Percentiles rank a stretch among this genome's conserved stretches.
These are phyloP conservation scores for Blepharisma stoltei DNA, from an alignment of 73 alveolate species.

Conservation along the genomic window DNA sequence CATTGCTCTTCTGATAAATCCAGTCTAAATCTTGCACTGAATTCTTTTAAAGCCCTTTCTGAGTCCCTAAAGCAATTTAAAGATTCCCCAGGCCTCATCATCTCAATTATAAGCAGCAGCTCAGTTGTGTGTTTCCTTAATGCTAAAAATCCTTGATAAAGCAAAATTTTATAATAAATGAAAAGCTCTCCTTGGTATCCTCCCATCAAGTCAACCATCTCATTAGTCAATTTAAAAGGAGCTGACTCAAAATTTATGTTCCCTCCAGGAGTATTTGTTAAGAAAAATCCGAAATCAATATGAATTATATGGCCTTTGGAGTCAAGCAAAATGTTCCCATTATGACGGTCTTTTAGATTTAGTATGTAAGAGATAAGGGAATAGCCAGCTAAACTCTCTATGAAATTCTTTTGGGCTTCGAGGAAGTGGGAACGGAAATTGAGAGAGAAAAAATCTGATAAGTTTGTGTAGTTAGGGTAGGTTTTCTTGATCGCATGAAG, in stretches of 20 bases:
- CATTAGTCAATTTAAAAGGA: constrained; percentile 94
- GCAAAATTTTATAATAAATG: constrained; percentile 36
- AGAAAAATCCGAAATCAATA: constrained; percentile 97
- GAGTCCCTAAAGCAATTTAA: constrained; percentile 78
- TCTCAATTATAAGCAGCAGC: constrained; percentile 53
- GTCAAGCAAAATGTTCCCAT: constrained; percentile 96
- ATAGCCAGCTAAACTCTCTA: constrained; percentile 95
- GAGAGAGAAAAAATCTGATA: not conserved
- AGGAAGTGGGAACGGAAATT: constrained; percentile 41
- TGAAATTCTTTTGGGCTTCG: constrained; percentile 91
- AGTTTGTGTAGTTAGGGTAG: constrained; percentile 26
- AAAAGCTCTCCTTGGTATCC: constrained; percentile 60
- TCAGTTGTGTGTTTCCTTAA: constrained; percentile 49
- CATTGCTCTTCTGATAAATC: constrained; percentile 48
- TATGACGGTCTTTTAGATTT: constrained; percentile 95
- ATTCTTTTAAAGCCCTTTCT: constrained; percentile 58
- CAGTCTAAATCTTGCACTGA: constrained; percentile 70
- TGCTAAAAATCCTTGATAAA: constrained; percentile 61
- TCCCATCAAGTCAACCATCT: constrained; percentile 88
- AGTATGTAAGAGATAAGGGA: constrained; percentile 90
- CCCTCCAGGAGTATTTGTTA: constrained; percentile 97
- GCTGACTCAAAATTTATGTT: constrained; percentile 92
- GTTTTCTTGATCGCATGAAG: constrained; percentile 77
- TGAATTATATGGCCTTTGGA: constrained; percentile 94
- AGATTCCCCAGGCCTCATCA: constrained; percentile 62